Evolutionary conservation across 1,284 basidiomycete genomes (phyloP), one percentile per base, ranked within the genome.

Genomic region (Tausonia pullulans): DNA sequence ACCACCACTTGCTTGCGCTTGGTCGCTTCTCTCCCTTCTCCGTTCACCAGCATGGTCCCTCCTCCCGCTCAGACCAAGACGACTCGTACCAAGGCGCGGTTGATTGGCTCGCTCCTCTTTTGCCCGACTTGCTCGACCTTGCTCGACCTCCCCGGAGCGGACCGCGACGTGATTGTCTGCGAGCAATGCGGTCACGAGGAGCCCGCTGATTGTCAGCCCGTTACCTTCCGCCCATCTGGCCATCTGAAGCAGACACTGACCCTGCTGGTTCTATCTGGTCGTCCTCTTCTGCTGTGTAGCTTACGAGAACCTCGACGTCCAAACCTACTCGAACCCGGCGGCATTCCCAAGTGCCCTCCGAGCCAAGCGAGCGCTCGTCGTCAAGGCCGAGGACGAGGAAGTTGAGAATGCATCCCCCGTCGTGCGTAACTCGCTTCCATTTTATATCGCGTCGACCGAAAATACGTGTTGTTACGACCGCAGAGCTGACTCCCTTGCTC

Each of bases 71-170:
- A 27, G 27, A 27, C 27, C 27, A 27, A 27, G 27, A 27, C 27
- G 27, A 27, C 27, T 27, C 27, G 27, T 27, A 27, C 27, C 27
- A 27, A 67, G 58, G 73, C 72, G 0, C 68, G 71, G 60, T 68
- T 74, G 46, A 76, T 77, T 61, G 92, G 95, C 62, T 93, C 93
- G 5, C 80, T 98, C 41, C 80, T 98, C 57, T 98, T 98, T 78
- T 98, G 95, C 77, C 87, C 89, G 6, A 82, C 85, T 67, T 98
- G 95, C 72, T 92, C 92, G 14, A 93, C 90, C 0, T 78, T 98
- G 54, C 84, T 98, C 39, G 85, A 88, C 70, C 78, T 94, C 39
- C 94, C 95, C 0, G 90, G 90, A 66, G 27, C 27, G 27, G 85
- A 87, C 63, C 84, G 91, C 71, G 81, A 82, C 62, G 79, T 81